Percentiles rank a stretch among this genome's conserved stretches.
phyloP scores from a whole-genome alignment of 495 filamentous ascomycete species.

The Oidiodendron maius region DNA sequence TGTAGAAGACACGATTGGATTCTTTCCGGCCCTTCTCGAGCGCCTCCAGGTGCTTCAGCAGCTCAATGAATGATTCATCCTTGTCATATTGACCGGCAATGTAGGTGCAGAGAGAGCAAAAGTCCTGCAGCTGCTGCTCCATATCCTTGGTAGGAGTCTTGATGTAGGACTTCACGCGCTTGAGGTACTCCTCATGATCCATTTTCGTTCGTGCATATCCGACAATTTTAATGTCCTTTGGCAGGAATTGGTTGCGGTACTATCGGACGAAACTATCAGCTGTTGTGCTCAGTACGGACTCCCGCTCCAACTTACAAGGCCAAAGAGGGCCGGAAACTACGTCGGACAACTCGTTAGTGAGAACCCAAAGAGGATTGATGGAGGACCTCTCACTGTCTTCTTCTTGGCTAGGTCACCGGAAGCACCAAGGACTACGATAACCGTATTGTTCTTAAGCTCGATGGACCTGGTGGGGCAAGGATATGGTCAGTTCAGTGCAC shows the following conservation, averaged over 20 bases:
- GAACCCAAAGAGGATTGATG: conserved; percentile 5
- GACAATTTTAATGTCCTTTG: conserved; percentile 94
- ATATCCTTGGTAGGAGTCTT: conserved; percentile 98
- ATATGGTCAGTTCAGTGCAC: conserved; percentile 13
- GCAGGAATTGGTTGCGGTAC: conserved; percentile 98
- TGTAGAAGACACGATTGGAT: conserved; percentile 95
- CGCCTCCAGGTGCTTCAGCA: conserved; percentile 84
- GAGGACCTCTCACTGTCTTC: conserved; percentile 74
- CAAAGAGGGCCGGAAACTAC: conserved; percentile 97
- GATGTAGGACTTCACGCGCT: conserved; percentile 93
- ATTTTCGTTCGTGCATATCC: conserved; percentile 99
- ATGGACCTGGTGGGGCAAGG: conserved; percentile 49
- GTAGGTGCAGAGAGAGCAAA: conserved; percentile 84
- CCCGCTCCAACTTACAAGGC: conserved; percentile 65
- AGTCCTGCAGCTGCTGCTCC: conserved; percentile 87
- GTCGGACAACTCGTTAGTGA: conserved; percentile 20
- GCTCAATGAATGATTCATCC: conserved; percentile 86
- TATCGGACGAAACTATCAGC: conserved; percentile 37
- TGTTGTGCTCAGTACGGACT: conserved; percentile 5
- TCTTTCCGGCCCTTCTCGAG: conserved; percentile 77
- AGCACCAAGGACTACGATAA: conserved; percentile 94
- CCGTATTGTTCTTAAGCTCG: conserved; percentile 97
- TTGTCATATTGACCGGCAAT: conserved; percentile 96
- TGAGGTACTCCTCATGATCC: conserved; percentile 93
- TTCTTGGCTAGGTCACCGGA: conserved; percentile 98